A percentile compares a stretch with the other conserved stretches of the same genome.
Evolutionary conservation across 2,329 filamentous ascomycete genomes (phyloP).

Genomic region (Alternaria viburni): DNA sequence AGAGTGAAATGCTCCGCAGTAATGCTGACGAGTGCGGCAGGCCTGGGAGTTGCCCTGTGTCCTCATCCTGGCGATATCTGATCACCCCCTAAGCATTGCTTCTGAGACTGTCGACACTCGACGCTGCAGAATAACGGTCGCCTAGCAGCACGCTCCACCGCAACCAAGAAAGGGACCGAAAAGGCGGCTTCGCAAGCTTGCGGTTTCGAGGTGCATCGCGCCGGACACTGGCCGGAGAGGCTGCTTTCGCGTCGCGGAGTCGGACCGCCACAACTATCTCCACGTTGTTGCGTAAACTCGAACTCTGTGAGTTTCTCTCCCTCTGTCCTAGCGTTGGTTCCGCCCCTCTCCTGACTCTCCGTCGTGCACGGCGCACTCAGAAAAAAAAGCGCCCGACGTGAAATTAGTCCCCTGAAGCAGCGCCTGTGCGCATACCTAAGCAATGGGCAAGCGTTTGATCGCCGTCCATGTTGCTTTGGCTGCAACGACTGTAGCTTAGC

Average conservation of each 20-base stretch:
- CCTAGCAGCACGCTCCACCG: constrained; percentile 2
- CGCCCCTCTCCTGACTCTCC: constrained; percentile 27
- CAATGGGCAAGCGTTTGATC: constrained; percentile 50
- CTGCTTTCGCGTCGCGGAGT: constrained; percentile 18
- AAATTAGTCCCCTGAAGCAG: constrained; percentile 44
- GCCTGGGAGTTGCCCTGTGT: constrained; percentile 15
- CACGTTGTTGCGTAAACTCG: constrained; percentile 31
- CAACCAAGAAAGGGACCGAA: constrained; percentile 19
- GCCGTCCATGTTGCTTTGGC: constrained; percentile 42
- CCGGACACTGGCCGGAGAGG: constrained; percentile 24
- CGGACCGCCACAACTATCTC: constrained; percentile 31
- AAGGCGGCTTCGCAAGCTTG: constrained; percentile 11
- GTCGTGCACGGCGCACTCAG: constrained; percentile 23
- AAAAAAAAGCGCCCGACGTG: constrained; percentile 14
- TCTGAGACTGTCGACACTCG: constrained; percentile 4
- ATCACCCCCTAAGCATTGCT: constrained; percentile 4
- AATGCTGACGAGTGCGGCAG: constrained; percentile 27
- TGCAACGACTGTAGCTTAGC: constrained; percentile 28
- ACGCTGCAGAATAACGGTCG: constrained; percentile 14
- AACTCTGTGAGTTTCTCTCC: constrained; percentile 10
- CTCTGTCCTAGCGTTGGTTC: constrained; percentile 27
- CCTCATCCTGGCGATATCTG: constrained; percentile 9
- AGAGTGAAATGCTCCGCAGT: constrained; percentile 23
- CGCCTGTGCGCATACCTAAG: constrained; percentile 36
- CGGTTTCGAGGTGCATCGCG: constrained; percentile 13